A percentile compares a stretch with the other conserved stretches of the same genome.
phyloP scores from a whole-genome alignment of 805 yeast genomes.

The Yarrowia hollandica region DNA sequence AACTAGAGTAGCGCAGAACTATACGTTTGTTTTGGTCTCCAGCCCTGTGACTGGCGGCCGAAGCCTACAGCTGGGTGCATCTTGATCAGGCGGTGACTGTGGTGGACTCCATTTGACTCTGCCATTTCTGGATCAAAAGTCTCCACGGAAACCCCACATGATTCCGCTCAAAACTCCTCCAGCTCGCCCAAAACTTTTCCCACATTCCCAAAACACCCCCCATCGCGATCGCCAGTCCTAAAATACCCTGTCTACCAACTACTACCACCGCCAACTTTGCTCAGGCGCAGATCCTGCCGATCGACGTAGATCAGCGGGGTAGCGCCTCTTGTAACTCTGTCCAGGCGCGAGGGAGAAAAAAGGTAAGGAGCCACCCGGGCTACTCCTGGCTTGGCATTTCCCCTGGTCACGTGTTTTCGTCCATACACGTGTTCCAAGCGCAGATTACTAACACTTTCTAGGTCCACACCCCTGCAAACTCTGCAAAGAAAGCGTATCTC shows the following conservation, averaged over 20 bases:
- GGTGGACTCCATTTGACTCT: not conserved
- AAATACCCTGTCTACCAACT: conserved; percentile 15
- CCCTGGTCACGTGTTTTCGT: no score
- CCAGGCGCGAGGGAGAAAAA: no score
- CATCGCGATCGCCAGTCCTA: not conserved
- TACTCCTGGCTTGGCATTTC: no score
- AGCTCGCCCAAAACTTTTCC: not conserved
- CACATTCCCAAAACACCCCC: not conserved
- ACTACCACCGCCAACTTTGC: not conserved
- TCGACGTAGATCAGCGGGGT: conserved; percentile 16
- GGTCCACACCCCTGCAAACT: no score
- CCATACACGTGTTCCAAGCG: no score
- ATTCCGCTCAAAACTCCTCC: no score
- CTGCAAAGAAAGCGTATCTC: no score
- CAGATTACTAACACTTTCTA: no score
- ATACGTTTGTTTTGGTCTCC: not conserved
- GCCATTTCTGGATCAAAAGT: not conserved
- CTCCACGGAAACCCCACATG: not conserved
- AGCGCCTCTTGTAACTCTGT: conserved; percentile 2
- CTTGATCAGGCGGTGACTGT: not conserved
- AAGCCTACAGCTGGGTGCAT: not conserved
- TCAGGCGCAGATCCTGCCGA: not conserved
- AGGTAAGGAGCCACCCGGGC: no score
- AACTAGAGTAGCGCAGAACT: conserved; percentile 18
- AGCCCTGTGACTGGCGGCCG: not conserved